These are phyloP conservation scores for Leccinum barrowsii DNA, from an alignment of 768 basidiomycete genomes.

Conservation along the genomic window DNA sequence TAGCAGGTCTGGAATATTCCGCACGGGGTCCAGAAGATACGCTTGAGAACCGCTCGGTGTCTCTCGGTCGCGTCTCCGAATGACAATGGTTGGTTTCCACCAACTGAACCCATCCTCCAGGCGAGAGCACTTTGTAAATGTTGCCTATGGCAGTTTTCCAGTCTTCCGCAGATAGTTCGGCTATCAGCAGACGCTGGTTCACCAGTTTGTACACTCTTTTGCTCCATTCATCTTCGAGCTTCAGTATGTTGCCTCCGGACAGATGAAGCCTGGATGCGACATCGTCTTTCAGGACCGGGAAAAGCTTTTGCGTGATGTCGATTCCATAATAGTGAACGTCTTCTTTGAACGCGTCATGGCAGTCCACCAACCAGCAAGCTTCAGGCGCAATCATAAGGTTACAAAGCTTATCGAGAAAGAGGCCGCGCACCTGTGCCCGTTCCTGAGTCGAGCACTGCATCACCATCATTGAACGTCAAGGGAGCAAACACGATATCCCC, in stretches of 20 bases:
- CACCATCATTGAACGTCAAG: neutral
- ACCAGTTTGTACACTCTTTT: neutral
- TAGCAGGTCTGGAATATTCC: neutral
- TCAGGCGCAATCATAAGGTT: neutral
- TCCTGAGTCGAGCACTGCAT: neutral
- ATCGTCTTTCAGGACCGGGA: neutral
- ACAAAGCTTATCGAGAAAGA: neutral
- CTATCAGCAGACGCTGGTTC: neutral
- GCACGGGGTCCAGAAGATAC: neutral
- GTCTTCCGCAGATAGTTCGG: neutral
- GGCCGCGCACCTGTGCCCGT: neutral
- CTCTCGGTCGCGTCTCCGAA: neutral
- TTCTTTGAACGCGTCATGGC: neutral
- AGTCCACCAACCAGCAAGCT: neutral
- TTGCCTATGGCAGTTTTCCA: neutral
- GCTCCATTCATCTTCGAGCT: neutral
- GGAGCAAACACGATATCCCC: neutral
- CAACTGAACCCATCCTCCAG: neutral
- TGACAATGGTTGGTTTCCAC: neutral
- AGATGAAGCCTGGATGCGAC: neutral
- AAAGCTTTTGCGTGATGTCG: neutral
- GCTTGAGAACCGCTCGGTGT: neutral
- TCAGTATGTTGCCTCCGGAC: neutral
- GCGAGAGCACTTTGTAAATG: neutral
- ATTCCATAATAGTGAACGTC: neutral